A percentile compares a stretch with the other conserved stretches of the same genome.
These are phyloP conservation scores for Trypanosoma lewisi DNA, from an alignment of 208 protist genomes.

Conservation along the genomic window DNA sequence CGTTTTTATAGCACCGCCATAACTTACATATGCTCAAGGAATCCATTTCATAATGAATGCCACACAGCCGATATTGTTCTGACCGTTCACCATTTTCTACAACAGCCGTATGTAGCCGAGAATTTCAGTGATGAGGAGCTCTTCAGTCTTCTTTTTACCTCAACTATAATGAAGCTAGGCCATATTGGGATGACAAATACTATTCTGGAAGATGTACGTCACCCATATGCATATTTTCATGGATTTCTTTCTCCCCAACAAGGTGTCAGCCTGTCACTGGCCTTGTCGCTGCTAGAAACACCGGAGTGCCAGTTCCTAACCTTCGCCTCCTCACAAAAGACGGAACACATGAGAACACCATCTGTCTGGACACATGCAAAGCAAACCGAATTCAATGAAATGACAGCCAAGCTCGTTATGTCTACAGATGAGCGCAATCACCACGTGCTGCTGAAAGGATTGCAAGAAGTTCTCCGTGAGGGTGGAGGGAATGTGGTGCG, in stretches of 20 bases:
- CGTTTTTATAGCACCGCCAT: conserved; percentile 38
- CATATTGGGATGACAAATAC: conserved; percentile 74
- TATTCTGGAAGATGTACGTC: conserved; percentile 57
- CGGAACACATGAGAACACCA: neutral
- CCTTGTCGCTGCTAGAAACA: conserved; percentile 44
- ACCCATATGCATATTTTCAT: conserved; percentile 51
- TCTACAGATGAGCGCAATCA: conserved; percentile 64
- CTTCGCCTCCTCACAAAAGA: neutral
- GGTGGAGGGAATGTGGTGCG: conserved; percentile 13
- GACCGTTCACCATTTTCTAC: conserved; percentile 57
- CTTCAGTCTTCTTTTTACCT: conserved; percentile 52
- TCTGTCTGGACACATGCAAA: conserved; percentile 38
- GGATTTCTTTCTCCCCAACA: conserved; percentile 62
- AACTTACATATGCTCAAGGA: conserved; percentile 46
- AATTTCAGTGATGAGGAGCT: conserved; percentile 45
- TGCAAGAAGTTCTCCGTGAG: conserved; percentile 33
- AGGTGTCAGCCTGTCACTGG: conserved; percentile 40
- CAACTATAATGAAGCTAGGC: conserved; percentile 49
- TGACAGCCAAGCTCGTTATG: conserved; percentile 57
- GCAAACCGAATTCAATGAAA: conserved; percentile 44
- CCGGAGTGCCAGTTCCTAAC: conserved; percentile 55
- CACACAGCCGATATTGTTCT: conserved; percentile 77
- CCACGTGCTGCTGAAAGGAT: conserved; percentile 17
- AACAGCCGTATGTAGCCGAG: conserved; percentile 34
- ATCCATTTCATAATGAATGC: conserved; percentile 73